Evolutionary conservation across 345 rosid species (phyloP).

Genomic region (Camelina sativa): DNA sequence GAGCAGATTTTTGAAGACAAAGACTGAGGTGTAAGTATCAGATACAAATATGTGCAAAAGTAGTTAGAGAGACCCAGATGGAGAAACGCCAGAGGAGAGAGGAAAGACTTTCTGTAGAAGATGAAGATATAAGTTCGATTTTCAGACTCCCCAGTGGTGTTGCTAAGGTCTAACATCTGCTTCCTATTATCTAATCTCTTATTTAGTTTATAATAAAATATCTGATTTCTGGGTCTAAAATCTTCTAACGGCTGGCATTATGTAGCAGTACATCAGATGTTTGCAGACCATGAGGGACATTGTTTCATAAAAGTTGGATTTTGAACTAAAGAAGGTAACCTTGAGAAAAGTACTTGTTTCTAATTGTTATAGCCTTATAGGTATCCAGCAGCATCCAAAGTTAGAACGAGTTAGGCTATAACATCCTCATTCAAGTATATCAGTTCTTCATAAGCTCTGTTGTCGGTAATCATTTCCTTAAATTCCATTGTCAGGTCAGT

Average conservation of each 20-base stretch:
- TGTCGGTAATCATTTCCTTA: background rate
- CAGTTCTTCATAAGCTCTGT: background rate
- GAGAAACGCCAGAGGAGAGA: constrained; percentile 2
- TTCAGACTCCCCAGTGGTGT: background rate
- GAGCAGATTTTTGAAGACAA: background rate
- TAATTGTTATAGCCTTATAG: background rate
- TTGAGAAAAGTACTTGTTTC: constrained; percentile 14
- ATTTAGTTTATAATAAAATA: background rate
- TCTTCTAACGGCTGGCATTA: background rate
- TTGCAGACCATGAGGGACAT: background rate
- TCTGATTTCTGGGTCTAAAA: background rate
- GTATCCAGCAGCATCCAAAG: constrained; percentile 13
- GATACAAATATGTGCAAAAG: background rate
- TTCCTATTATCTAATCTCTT: background rate
- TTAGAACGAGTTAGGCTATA: background rate
- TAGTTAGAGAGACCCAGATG: constrained; percentile 2
- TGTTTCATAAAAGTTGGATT: background rate
- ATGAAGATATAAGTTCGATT: background rate
- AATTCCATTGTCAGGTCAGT: constrained; percentile 5
- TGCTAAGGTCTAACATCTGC: background rate
- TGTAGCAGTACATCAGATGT: constrained; percentile 9
- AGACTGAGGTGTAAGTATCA: background rate
- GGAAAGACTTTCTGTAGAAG: background rate
- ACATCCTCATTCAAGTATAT: background rate
- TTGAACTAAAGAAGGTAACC: constrained; percentile 17